These are phyloP conservation scores for Ceratocystis alfenasii DNA, from an alignment of 2,329 filamentous ascomycete species.

Conservation along the genomic window DNA sequence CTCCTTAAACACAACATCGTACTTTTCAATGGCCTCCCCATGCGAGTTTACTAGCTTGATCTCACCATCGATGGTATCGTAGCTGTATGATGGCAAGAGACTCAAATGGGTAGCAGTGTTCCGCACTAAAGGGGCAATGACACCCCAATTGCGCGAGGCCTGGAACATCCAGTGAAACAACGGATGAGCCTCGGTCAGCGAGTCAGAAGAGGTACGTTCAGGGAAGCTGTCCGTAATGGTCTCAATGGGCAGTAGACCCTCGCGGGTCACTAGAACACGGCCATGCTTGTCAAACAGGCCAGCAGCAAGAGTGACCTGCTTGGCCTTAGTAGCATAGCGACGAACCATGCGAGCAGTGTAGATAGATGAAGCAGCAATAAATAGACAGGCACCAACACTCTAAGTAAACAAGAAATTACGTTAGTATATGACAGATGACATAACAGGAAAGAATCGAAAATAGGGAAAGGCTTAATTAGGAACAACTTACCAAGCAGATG, in stretches of 20 bases:
- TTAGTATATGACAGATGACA: neutral
- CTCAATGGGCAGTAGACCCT: constrained; percentile 56
- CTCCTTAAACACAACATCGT: constrained; percentile 67
- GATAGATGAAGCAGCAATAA: constrained; percentile 45
- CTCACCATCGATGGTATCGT: constrained; percentile 28
- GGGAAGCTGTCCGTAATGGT: constrained; percentile 71
- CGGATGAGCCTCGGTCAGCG: constrained; percentile 63
- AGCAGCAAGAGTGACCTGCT: constrained; percentile 47
- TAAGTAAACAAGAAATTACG: constrained; percentile 26
- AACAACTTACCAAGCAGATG: constrained; percentile 48
- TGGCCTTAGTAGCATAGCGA: constrained; percentile 46
- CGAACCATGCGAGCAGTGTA: constrained; percentile 42
- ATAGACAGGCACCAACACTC: constrained; percentile 50
- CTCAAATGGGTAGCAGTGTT: constrained; percentile 63
- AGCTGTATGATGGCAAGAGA: constrained; percentile 33
- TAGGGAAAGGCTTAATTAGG: neutral
- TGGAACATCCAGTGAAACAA: constrained; percentile 83
- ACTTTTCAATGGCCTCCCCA: constrained; percentile 51
- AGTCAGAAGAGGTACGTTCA: constrained; percentile 50
- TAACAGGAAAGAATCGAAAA: no score
- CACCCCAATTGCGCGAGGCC: constrained; percentile 64
- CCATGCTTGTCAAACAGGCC: constrained; percentile 57
- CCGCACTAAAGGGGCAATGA: constrained; percentile 54
- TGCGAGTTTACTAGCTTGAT: constrained; percentile 42
- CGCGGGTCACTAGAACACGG: constrained; percentile 55